Evolutionary conservation across 768 basidiomycete genomes (phyloP).

Genomic region (Leucocoprinus sp.): DNA sequence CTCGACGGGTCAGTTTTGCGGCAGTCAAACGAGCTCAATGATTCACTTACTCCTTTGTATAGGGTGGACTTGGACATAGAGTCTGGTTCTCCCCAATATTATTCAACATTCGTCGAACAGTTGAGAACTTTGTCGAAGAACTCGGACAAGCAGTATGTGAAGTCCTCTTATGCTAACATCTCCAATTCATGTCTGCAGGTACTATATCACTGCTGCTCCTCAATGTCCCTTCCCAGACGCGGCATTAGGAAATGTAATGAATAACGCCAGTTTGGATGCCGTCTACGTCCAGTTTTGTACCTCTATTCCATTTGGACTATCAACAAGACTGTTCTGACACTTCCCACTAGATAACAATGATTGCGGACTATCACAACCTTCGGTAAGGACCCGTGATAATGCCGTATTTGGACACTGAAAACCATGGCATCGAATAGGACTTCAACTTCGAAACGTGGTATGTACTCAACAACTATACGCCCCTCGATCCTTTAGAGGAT

Average conservation of each 20-base stretch:
- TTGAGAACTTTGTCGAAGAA: slow-evolving; percentile 40
- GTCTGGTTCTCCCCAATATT: slow-evolving; percentile 42
- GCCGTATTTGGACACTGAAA: neutral
- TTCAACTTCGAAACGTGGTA: slow-evolving; percentile 47
- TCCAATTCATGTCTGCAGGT: slow-evolving; percentile 26
- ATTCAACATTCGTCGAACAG: slow-evolving; percentile 44
- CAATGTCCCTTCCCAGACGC: slow-evolving; percentile 68
- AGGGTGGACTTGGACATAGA: slow-evolving; percentile 69
- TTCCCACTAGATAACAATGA: slow-evolving; percentile 42
- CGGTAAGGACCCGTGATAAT: slow-evolving; percentile 19
- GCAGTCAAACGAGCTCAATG: neutral
- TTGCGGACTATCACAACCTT: slow-evolving; percentile 36
- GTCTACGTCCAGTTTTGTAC: slow-evolving; percentile 65
- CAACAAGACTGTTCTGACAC: slow-evolving; percentile 5
- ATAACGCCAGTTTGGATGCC: slow-evolving; percentile 57
- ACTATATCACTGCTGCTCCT: slow-evolving; percentile 55
- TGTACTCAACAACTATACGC: neutral
- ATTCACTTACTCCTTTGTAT: neutral
- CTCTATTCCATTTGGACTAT: slow-evolving; percentile 11
- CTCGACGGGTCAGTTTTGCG: slow-evolving; percentile 50
- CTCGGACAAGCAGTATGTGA: slow-evolving; percentile 39
- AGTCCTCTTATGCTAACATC: neutral
- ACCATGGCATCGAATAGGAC: slow-evolving; percentile 20
- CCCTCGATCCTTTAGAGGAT: too few relatives aligned
- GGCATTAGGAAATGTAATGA: slow-evolving; percentile 48